Evolutionary conservation across 257 asterid species (phyloP), one percentile per base, ranked within the genome.

Genomic region (Anisodus acutangulus): DNA sequence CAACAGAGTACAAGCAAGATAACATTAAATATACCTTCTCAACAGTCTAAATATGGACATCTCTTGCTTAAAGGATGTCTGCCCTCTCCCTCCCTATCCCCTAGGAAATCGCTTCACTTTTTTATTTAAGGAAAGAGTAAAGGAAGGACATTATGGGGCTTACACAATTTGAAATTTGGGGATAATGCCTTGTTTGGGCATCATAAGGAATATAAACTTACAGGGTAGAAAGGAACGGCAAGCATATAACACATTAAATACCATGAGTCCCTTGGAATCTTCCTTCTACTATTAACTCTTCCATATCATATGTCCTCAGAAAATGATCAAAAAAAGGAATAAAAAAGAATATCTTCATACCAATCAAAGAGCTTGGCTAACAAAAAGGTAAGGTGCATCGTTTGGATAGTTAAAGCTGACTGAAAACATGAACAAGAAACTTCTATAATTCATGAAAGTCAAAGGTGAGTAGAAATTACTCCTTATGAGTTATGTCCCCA

Each of bases 31-130:
- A n/a, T 47, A 47, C 43, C 26, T 39, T 55, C 10, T 35, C 45
- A 9, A 41, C 35, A 70, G 55, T 43, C 9, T 22, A 70, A 17
- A 43, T 70, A 70, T 70, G 79, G 35, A 8, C 13, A 70, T 43
- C 79, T 8, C 55, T 70, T 41, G 37, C 55, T 17, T 70, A 43
- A 43, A 17, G 79, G 35, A 70, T 41, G 37, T 43, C 15, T 43
- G 4, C 57, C 54, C 79, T 70, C 55, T 70, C 79, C 57, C 6
- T 70, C 79, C 78, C 37, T 16, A 43, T 70, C 78, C 79, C 57
- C 15, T 17, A 43, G 37, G 57, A 70, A 41, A 16, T 41, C 55
- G 37, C 79, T 68, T 43, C 57, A 43, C 37, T 51, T 51, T 31
- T 51, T 51, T 9, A 7, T 7, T 51, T 51, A 7, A 51, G 11